These are phyloP conservation scores for Apiospora aurea DNA, from an alignment of 2,329 filamentous ascomycete species.

Conservation along the genomic window DNA sequence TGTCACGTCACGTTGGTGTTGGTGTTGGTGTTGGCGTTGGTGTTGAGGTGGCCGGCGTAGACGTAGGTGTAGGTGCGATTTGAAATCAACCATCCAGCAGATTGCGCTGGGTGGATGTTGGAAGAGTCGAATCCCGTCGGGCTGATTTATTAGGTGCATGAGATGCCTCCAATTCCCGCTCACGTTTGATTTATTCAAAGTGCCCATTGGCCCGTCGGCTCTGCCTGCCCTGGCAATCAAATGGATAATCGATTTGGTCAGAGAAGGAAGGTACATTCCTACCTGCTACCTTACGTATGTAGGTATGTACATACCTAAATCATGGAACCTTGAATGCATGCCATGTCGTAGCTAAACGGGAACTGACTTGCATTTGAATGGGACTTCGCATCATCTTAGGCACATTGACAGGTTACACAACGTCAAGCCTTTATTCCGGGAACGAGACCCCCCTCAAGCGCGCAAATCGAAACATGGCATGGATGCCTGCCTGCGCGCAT, in stretches of 20 bases:
- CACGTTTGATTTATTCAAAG: background rate
- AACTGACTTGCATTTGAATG: conserved; percentile 3
- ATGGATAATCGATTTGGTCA: background rate
- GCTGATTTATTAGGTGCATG: background rate
- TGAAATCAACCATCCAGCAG: background rate
- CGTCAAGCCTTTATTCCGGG: conserved; percentile 17
- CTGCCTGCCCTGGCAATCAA: too few relatives aligned
- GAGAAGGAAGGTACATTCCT: background rate
- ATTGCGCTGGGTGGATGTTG: background rate
- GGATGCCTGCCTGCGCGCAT: background rate
- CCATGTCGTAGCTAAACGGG: background rate
- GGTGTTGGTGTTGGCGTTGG: background rate
- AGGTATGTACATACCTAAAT: background rate
- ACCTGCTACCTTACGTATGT: too few relatives aligned
- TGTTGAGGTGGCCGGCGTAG: background rate
- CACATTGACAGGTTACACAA: conserved; percentile 25
- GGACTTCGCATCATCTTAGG: conserved; percentile 20
- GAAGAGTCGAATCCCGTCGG: background rate
- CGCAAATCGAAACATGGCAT: background rate
- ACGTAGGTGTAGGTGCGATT: background rate
- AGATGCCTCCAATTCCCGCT: background rate
- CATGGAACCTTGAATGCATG: background rate
- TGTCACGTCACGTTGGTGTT: background rate
- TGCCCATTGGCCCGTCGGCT: too few relatives aligned
- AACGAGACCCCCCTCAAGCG: background rate